Conservation (phyloP, 2,329 filamentous ascomycete genomes). For the Scorias spongiosa region DNA sequence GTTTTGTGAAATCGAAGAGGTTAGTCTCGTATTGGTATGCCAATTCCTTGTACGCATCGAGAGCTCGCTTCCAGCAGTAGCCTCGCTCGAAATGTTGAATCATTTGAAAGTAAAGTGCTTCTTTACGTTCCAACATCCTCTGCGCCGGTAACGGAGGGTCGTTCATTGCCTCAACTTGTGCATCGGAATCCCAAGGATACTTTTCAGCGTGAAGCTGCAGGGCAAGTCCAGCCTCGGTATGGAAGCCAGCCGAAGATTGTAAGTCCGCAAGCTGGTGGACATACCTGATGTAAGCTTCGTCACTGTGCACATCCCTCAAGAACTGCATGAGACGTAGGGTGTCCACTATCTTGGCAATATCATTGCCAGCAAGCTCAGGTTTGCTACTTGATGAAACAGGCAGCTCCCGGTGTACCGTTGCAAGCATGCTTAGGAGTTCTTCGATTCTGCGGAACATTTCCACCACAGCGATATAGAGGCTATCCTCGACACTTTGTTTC, state of each 20-base stretch:
- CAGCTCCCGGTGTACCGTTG: constrained; percentile 58
- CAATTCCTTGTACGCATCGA: constrained; percentile 80
- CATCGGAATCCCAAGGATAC: constrained; percentile 75
- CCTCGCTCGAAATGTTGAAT: constrained; percentile 90
- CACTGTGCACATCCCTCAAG: constrained; percentile 88
- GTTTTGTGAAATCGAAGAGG: constrained; percentile 78
- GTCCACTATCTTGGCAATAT: constrained; percentile 73
- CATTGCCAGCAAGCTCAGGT: constrained; percentile 44
- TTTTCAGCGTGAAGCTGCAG: constrained; percentile 81
- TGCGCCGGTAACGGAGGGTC: constrained; percentile 73
- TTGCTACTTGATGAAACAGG: not conserved
- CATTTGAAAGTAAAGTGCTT: constrained; percentile 83
- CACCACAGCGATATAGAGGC: constrained; percentile 59
- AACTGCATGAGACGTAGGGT: constrained; percentile 89
- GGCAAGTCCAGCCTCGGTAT: constrained; percentile 76
- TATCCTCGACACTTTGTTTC: constrained; percentile 50
- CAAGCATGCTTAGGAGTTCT: constrained; percentile 78
- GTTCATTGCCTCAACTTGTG: constrained; percentile 46
- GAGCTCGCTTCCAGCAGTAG: constrained; percentile 80
- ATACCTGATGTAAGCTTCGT: constrained; percentile 91
- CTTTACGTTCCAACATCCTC: constrained; percentile 81
- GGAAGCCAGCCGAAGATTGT: constrained; percentile 61
- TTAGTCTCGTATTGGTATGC: constrained; percentile 83
- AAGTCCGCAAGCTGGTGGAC: constrained; percentile 78
- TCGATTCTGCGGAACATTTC: constrained; percentile 73